phyloP scores from a whole-genome alignment of 1,284 basidiomycete genomes.

The Malassezia sympodialis region DNA sequence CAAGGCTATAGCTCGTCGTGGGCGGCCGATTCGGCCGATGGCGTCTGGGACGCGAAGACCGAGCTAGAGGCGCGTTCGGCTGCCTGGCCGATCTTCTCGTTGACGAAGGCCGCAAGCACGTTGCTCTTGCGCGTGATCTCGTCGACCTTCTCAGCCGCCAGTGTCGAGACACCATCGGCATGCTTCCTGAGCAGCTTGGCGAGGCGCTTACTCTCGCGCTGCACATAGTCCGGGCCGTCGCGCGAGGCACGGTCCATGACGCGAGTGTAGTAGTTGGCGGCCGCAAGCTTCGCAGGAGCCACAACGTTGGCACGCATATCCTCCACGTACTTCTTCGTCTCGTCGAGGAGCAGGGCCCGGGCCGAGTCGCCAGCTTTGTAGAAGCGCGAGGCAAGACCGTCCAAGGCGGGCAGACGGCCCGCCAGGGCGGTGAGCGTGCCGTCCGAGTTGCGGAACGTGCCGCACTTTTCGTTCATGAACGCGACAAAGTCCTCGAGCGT shows the following conservation, averaged over 20 bases:
- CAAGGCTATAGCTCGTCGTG: slow-evolving; percentile 8
- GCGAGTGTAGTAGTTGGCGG: slow-evolving; percentile 67
- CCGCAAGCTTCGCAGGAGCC: slow-evolving; percentile 36
- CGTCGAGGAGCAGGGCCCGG: slow-evolving; percentile 56
- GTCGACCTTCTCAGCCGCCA: slow-evolving; percentile 71
- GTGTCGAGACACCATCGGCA: slow-evolving; percentile 48
- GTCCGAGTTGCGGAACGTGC: slow-evolving; percentile 68
- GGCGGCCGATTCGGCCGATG: neutral
- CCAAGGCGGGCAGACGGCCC: slow-evolving; percentile 68
- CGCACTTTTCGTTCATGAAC: slow-evolving; percentile 71
- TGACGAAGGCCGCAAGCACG: slow-evolving; percentile 64
- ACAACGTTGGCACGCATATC: slow-evolving; percentile 26
- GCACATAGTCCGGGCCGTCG: slow-evolving; percentile 62
- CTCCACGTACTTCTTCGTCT: slow-evolving; percentile 51
- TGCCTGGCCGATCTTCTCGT: slow-evolving; percentile 26
- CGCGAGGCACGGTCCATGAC: slow-evolving; percentile 80
- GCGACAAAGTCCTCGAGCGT: slow-evolving; percentile 59
- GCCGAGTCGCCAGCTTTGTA: slow-evolving; percentile 56
- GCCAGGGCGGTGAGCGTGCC: slow-evolving; percentile 72
- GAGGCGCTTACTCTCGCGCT: slow-evolving; percentile 71
- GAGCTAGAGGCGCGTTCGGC: slow-evolving; percentile 15
- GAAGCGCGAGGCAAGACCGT: slow-evolving; percentile 68
- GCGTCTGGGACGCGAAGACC: neutral
- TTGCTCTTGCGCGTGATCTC: slow-evolving; percentile 88
- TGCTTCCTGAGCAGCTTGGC: slow-evolving; percentile 61